Conservation (phyloP, 768 basidiomycete genomes). For the Boletus barrowsii region DNA sequence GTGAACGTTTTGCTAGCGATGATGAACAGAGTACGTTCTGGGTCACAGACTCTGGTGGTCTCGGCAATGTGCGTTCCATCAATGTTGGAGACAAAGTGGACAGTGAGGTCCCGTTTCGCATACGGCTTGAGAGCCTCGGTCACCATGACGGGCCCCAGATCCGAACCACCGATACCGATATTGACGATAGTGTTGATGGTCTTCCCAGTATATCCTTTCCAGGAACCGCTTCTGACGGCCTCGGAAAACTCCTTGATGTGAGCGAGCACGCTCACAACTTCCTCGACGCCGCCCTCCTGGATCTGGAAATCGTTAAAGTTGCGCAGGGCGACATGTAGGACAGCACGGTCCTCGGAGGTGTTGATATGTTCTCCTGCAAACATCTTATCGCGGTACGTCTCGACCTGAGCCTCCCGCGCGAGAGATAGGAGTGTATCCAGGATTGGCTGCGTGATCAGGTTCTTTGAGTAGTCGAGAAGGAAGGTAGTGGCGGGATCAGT, state of each 20-base stretch:
- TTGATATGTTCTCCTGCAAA: conserved; percentile 97
- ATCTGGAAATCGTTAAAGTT: conserved; percentile 77
- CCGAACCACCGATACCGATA: conserved; percentile 98
- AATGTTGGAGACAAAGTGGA: conserved; percentile 94
- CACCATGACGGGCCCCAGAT: conserved; percentile 98
- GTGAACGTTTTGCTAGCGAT: conserved; percentile 99
- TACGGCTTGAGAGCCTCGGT: conserved; percentile 96
- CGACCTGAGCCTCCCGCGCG: conserved; percentile 82
- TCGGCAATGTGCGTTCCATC: conserved; percentile 97
- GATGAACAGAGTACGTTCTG: conserved; percentile 94
- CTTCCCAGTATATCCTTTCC: conserved; percentile 99
- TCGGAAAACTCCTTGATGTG: conserved; percentile 93
- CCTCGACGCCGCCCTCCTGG: conserved; percentile 73
- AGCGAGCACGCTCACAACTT: conserved; percentile 77
- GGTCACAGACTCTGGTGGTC: conserved; percentile 73
- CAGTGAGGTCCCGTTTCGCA: conserved; percentile 81
- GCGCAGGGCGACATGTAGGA: conserved; percentile 91
- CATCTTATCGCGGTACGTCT: conserved; percentile 87
- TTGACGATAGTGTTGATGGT: conserved; percentile 93
- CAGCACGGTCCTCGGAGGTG: conserved; percentile 96
- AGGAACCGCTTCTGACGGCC: conserved; percentile 76
- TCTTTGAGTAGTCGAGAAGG: conserved; percentile 96
- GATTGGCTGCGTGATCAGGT: conserved; percentile 86
- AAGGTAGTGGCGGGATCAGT: conserved; percentile 70
- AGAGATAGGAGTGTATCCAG: conserved; percentile 74